These are phyloP conservation scores for Colletotrichum orbiculare DNA, from an alignment of 2,329 filamentous ascomycete genomes.

Conservation along the genomic window DNA sequence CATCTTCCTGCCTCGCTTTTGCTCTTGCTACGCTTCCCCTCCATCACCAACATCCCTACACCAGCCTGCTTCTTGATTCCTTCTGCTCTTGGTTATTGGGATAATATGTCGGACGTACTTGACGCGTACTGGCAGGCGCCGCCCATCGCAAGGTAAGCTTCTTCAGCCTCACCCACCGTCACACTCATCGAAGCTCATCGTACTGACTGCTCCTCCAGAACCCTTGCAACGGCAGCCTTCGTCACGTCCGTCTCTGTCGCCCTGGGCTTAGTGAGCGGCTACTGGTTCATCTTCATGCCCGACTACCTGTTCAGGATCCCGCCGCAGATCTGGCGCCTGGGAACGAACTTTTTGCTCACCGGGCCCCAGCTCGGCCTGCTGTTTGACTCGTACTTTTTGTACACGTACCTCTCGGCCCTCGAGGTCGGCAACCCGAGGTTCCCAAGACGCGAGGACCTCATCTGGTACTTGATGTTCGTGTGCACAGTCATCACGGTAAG, in stretches of 20 bases:
- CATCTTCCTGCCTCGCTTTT: background rate
- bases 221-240: constrained; percentile 71
- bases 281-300: constrained; percentile 64
- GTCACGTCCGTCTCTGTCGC: constrained; percentile 70
- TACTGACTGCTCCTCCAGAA: constrained; percentile 59
- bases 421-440: constrained; percentile 81
- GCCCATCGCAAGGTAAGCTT: constrained; percentile 54
- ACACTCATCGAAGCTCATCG: background rate
- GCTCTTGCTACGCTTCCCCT: no score
- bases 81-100: constrained; percentile 10
- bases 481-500: constrained; percentile 82
- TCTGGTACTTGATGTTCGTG: constrained; percentile 84
- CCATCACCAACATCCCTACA: constrained; percentile 17
- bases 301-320: constrained; percentile 62
- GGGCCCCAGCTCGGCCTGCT: constrained; percentile 61
- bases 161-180: background rate
- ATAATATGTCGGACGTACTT: constrained; percentile 38
- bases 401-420: constrained; percentile 79
- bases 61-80: constrained; percentile 26
- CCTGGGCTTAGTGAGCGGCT: constrained; percentile 61
- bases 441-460: constrained; percentile 78
- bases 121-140: constrained; percentile 54
- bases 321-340: constrained; percentile 56
- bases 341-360: constrained; percentile 56
- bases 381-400: constrained; percentile 81